Base-by-base conservation (phyloP, 371 early-diverging fungal species). In the Actinomortierella ambigua region DNA sequence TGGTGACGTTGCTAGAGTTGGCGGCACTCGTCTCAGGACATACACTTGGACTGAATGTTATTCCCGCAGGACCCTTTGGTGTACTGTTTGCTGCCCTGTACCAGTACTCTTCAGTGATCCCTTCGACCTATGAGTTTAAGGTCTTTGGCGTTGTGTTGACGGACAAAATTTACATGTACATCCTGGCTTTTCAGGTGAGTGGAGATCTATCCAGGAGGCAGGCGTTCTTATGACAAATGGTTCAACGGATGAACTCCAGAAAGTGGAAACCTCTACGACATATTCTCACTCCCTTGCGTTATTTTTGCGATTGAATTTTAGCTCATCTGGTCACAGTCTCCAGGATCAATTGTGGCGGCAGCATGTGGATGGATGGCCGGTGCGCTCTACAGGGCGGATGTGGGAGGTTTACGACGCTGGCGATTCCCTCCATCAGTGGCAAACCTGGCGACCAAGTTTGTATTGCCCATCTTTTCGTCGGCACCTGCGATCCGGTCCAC, bases 61-160 rank as follows among this genome's bases (percentile, higher is more conserved):
- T 87, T 20, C 85, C 88, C 9, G 78, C 84, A 4, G 93, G 90
- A 29, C 91, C 90, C 0, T 90, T 83, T 61, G 90, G 87, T 0
- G 34, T 87, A 11, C 52, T 90, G 11, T 89, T 88, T 67, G 83
- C 89, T 2, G 79, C 80, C 3, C 65, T 89, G 11, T 90, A 84
- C 52, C 85, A 85, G 50, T 92, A 84, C 55, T 75, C 84, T 50
- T 65, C 69, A 14, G 65, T 84, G 2, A 79, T 90, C 20, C 90
- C 90, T 1, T 78, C 79, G 6, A 85, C 82, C 2, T 87, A 87
- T 54, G 77, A 81, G 49, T 88, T 89, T 61, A 78, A 83, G 26
- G 67, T 90, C 22, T 81, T 90, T 68, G 89, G 91, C 1, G 44
- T 88, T 17, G 79, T 79, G 1, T 76, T 88, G 58, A 86, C 78